phyloP scores from a whole-genome alignment of 768 basidiomycete genomes.

The Trametes coccinea region DNA sequence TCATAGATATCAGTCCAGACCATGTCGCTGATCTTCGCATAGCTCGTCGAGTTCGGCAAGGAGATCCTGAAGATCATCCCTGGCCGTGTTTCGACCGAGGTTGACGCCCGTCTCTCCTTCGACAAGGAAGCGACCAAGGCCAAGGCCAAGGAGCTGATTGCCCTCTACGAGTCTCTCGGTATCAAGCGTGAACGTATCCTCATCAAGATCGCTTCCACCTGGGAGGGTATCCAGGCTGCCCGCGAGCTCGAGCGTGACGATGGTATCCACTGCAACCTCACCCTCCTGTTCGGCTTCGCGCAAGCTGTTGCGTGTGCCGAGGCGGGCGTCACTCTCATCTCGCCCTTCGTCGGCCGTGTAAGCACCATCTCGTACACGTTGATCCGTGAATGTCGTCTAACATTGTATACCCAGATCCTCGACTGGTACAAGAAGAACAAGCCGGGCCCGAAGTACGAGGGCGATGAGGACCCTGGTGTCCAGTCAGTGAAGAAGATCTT shows the following conservation, averaged over 20 bases:
- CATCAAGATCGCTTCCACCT: slow-evolving; percentile 99
- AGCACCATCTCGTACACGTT: slow-evolving; percentile 33
- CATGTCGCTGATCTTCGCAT: slow-evolving; percentile 8
- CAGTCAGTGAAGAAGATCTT: slow-evolving; percentile 94
- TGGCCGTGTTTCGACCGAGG: slow-evolving; percentile 98
- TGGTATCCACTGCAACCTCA: slow-evolving; percentile 97
- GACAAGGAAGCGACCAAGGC: slow-evolving; percentile 91
- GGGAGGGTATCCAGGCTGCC: slow-evolving; percentile 99
- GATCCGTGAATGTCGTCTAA: slow-evolving; percentile 14
- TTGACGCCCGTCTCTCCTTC: slow-evolving; percentile 96
- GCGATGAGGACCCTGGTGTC: slow-evolving; percentile 95
- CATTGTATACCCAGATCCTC: slow-evolving; percentile 64
- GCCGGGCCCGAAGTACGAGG: slow-evolving; percentile 83
- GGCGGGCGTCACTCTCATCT: slow-evolving; percentile 97
- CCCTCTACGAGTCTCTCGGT: slow-evolving; percentile 91
- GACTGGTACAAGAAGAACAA: slow-evolving; percentile 97
- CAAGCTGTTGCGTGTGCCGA: slow-evolving; percentile 99
- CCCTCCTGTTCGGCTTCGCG: slow-evolving; percentile 96
- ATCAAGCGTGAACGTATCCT: slow-evolving; percentile 92
- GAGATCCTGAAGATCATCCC: slow-evolving; percentile 95
- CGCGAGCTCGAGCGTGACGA: slow-evolving; percentile 92
- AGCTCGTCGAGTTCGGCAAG: slow-evolving; percentile 98
- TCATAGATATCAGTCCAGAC: background rate
- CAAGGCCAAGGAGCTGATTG: slow-evolving; percentile 90
- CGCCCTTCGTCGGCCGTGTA: slow-evolving; percentile 98